Percentiles rank a stretch among this genome's conserved stretches.
Evolutionary conservation across 768 basidiomycete genomes (phyloP).

Genomic region (Calocera cornea): DNA sequence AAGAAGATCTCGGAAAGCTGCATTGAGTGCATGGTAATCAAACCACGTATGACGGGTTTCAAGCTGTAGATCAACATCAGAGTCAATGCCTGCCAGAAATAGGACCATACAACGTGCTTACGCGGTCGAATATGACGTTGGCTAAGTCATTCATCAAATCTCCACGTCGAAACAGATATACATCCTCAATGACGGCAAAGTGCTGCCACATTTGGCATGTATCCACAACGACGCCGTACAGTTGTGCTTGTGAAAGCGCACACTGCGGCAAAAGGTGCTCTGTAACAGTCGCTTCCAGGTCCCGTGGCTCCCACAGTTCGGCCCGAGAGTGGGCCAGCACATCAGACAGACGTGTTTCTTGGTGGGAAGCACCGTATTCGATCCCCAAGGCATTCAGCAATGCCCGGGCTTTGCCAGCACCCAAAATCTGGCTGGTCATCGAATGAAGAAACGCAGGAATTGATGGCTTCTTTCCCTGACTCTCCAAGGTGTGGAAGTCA

Average conservation of each 20-base stretch:
- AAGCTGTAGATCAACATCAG: slow-evolving; percentile 36
- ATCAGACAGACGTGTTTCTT: not conserved
- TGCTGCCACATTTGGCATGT: slow-evolving; percentile 46
- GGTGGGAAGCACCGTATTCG: not conserved
- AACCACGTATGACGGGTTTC: slow-evolving; percentile 55
- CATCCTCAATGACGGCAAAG: slow-evolving; percentile 47
- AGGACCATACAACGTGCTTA: slow-evolving; percentile 20
- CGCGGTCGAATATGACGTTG: slow-evolving; percentile 62
- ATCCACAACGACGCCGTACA: slow-evolving; percentile 47
- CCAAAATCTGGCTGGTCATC: slow-evolving; percentile 44
- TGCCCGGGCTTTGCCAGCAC: slow-evolving; percentile 65
- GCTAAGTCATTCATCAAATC: slow-evolving; percentile 63
- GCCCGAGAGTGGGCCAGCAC: not conserved
- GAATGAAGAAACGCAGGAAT: slow-evolving; percentile 50
- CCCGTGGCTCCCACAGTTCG: not conserved
- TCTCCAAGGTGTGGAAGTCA: slow-evolving; percentile 26
- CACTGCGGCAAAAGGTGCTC: slow-evolving; percentile 51
- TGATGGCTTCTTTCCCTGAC: slow-evolving; percentile 13
- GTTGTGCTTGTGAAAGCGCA: slow-evolving; percentile 34
- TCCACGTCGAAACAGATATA: slow-evolving; percentile 65
- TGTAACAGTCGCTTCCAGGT: not conserved
- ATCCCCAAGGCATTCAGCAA: slow-evolving; percentile 48
- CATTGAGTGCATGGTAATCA: slow-evolving; percentile 76
- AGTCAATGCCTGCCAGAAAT: too few species aligned
- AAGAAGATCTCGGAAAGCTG: slow-evolving; percentile 55